These are phyloP conservation scores for Capsella bursapastoris DNA, from an alignment of 345 rosid genomes.

Conservation along the genomic window DNA sequence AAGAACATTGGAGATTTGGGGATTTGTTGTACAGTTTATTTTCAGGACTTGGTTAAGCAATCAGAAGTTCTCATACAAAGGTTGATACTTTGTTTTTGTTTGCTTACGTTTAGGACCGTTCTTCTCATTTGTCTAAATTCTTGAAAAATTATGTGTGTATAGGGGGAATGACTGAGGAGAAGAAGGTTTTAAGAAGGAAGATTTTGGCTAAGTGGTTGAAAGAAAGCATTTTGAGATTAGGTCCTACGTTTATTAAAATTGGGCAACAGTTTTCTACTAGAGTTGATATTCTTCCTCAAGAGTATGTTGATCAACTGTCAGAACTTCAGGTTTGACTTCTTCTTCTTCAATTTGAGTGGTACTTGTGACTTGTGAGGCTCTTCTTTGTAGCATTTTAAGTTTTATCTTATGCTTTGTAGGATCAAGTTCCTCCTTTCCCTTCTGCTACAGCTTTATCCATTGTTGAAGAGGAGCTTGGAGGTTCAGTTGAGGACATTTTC, in stretches of 20 bases:
- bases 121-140: background rate
- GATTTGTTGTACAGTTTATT: slow-evolving; percentile 70
- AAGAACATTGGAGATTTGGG: slow-evolving; percentile 98
- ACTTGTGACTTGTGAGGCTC: slow-evolving; percentile 1
- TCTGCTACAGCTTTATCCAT: slow-evolving; percentile 86
- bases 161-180: slow-evolving; percentile 95
- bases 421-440: slow-evolving; percentile 99
- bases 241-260: slow-evolving; percentile 96
- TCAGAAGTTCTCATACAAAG: slow-evolving; percentile 87
- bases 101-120: background rate
- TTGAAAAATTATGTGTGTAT: background rate
- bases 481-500: slow-evolving; percentile 62
- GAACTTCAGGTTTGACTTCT: slow-evolving; percentile 82
- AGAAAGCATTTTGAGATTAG: slow-evolving; percentile 86
- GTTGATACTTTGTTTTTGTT: slow-evolving; percentile 42
- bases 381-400: slow-evolving; percentile 1
- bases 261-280: slow-evolving; percentile 99
- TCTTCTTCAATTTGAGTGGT: background rate
- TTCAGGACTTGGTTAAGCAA: slow-evolving; percentile 85
- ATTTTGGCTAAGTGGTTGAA: slow-evolving; percentile 91
- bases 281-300: slow-evolving; percentile 98
- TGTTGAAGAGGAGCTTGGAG: slow-evolving; percentile 96
- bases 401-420: slow-evolving; percentile 51
- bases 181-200: slow-evolving; percentile 69
- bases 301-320: slow-evolving; percentile 94